phyloP scores from a whole-genome alignment of 1,284 basidiomycete genomes.

The Vanrija sp. region DNA sequence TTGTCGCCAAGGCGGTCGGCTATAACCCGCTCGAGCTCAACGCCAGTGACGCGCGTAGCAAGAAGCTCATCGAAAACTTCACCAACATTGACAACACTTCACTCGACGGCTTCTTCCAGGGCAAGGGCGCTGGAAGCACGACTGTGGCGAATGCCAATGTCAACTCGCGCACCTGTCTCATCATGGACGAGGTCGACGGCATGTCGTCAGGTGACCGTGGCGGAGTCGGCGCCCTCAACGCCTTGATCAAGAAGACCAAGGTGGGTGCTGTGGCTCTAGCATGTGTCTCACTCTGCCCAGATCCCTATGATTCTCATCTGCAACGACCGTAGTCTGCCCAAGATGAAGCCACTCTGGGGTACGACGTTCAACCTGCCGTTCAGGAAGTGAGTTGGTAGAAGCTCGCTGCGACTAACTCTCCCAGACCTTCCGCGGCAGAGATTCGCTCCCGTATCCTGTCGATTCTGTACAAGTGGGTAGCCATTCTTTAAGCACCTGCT shows the following conservation, averaged over 20 bases:
- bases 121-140: slow-evolving; percentile 60
- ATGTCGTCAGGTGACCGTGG: slow-evolving; percentile 98
- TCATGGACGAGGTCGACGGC: slow-evolving; percentile 99
- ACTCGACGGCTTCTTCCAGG: slow-evolving; percentile 79
- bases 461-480: slow-evolving; percentile 75
- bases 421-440: slow-evolving; percentile 67
- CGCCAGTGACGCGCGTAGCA: slow-evolving; percentile 91
- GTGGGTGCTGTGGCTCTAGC: slow-evolving; percentile 47
- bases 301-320: slow-evolving; percentile 98
- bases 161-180: slow-evolving; percentile 77
- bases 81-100: slow-evolving; percentile 85
- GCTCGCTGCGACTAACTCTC: slow-evolving; percentile 1
- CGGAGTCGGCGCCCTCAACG: slow-evolving; percentile 88
- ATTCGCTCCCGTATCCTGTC: slow-evolving; percentile 82
- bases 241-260: slow-evolving; percentile 89
- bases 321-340: slow-evolving; percentile 80
- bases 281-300: slow-evolving; percentile 47
- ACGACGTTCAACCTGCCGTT: slow-evolving; percentile 77
- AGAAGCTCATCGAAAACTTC: slow-evolving; percentile 91
- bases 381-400: slow-evolving; percentile 57
- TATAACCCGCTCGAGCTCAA: slow-evolving; percentile 93
- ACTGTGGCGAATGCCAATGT: slow-evolving; percentile 68
- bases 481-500: not conserved
- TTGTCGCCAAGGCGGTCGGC: slow-evolving; percentile 82
- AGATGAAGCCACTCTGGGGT: slow-evolving; percentile 78